A percentile compares a stretch with the other conserved stretches of the same genome.
Conservation (phyloP, 2,329 filamentous ascomycete genomes). For the Botrytis hyacinthi region DNA sequence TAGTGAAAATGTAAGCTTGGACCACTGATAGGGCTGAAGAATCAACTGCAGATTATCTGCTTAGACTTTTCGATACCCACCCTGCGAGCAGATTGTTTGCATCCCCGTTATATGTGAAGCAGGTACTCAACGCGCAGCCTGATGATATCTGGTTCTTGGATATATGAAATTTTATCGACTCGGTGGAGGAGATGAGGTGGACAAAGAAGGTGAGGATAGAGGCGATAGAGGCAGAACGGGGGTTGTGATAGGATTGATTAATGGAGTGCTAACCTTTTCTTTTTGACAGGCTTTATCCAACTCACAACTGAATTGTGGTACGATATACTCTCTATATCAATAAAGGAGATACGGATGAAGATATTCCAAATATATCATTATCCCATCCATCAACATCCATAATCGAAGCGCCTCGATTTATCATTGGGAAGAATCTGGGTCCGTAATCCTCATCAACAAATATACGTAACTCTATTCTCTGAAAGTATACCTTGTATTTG, state of each 20-base stretch:
- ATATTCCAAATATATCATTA: not conserved
- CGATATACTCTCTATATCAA: rapidly evolving
- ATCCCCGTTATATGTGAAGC: rapidly evolving
- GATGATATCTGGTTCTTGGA: not conserved
- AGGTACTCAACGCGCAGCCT: not conserved
- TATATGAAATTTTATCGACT: not conserved
- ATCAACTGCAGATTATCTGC: not conserved
- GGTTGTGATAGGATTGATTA: not conserved
- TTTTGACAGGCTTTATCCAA: not conserved
- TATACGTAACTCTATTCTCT: rapidly evolving
- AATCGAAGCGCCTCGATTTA: no score
- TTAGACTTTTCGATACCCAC: not conserved
- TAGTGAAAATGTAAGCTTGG: not conserved
- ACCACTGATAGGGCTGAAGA: not conserved
- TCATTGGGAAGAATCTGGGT: not conserved
- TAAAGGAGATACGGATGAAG: not conserved
- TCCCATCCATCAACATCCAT: not conserved
- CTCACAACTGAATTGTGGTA: rapidly evolving
- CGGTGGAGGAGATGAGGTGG: not conserved
- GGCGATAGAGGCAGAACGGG: no score
- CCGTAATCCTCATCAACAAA: not conserved
- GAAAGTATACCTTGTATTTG: rapidly evolving
- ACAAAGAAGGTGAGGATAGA: no score
- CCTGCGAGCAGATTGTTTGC: rapidly evolving
- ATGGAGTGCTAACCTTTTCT: rapidly evolving